Evolutionary conservation across 2,329 filamentous ascomycete genomes (phyloP), one percentile per base, ranked within the genome.

Genomic region (Aspergillus fructus): DNA sequence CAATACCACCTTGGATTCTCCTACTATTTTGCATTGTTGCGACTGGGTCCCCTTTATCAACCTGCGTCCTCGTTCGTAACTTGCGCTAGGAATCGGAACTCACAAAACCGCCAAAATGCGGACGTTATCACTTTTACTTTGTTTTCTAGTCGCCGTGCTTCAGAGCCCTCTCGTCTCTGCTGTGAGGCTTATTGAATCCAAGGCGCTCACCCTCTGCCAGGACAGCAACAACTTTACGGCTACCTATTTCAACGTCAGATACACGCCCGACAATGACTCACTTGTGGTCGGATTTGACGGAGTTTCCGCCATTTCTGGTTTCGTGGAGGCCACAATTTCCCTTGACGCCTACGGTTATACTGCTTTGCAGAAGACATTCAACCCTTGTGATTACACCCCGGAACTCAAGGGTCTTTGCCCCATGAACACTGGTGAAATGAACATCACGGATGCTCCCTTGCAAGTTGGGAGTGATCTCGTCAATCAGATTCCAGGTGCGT

Each of bases 401-500:
- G 72, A 81, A 34, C 80, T 96, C 60, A 76, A 81, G 59, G 91
- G 91, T 73, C 83, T 97, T 68, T 97, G 93, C 76, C 93, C 93
- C 58, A 96, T 97, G 92, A 89, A 86, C 62, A 85, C 91, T 8
- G 92, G 91, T 64, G 88, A 89, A 67, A 88, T 96, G 70, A 84
- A 89, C 55, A 83, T 96, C 68, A 59, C 62, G 5, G 82, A 85
- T 51, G 91, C 91, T 69, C 89, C 89, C 68, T 71, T 93, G 37
- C 74, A 78, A 2, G 76, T 94, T 49, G 76, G 79, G 9, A 65
- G 75, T 12, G 78, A 81, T 24, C 84, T 89, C 40, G 77, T 90
- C 58, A 76, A 78, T 23, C 75, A 84, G 53, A 87, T 97, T 68
- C 93, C 93, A 57, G 85, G 83, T 81, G 73, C 63, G 79, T 24